Conservation (phyloP, 1,284 basidiomycete genomes). For the Leccinum fallax region DNA sequence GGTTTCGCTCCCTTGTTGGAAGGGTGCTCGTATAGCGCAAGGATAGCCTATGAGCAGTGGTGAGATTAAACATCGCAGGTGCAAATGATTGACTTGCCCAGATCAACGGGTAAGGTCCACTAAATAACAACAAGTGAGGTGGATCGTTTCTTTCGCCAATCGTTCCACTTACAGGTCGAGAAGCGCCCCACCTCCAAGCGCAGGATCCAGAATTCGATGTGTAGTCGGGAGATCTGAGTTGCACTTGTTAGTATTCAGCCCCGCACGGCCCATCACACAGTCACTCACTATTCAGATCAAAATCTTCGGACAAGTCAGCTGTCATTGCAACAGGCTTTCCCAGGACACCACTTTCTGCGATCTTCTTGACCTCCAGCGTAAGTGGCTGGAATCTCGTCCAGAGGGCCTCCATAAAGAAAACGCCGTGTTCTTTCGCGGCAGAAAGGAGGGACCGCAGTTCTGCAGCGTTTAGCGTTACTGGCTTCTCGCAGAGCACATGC, state of each 20-base stretch:
- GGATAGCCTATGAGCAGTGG: slow-evolving; percentile 54
- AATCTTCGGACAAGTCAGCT: slow-evolving; percentile 76
- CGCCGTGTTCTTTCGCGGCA: slow-evolving; percentile 73
- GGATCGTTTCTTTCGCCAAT: neutral
- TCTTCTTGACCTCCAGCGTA: slow-evolving; percentile 61
- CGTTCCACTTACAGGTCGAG: slow-evolving; percentile 69
- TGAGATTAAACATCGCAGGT: slow-evolving; percentile 13
- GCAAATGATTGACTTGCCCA: slow-evolving; percentile 54
- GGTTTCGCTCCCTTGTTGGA: slow-evolving; percentile 62
- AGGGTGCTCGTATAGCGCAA: slow-evolving; percentile 80
- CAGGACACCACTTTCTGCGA: slow-evolving; percentile 61
- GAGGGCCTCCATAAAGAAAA: slow-evolving; percentile 90
- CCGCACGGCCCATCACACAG: neutral
- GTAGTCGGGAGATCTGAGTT: slow-evolving; percentile 60
- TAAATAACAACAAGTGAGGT: slow-evolving; percentile 30
- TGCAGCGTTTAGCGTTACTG: slow-evolving; percentile 65
- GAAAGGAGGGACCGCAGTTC: slow-evolving; percentile 68
- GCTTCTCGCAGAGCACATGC: slow-evolving; percentile 87
- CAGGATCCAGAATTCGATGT: slow-evolving; percentile 80
- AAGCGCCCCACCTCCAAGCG: slow-evolving; percentile 82
- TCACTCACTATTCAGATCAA: slow-evolving; percentile 67
- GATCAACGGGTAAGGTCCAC: slow-evolving; percentile 82
- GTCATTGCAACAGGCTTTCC: slow-evolving; percentile 66
- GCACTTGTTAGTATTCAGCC: neutral
- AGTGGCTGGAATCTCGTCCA: slow-evolving; percentile 83